These are phyloP conservation scores for Blastomyces emzantsi DNA, from an alignment of 2,329 filamentous ascomycete genomes.

Conservation along the genomic window DNA sequence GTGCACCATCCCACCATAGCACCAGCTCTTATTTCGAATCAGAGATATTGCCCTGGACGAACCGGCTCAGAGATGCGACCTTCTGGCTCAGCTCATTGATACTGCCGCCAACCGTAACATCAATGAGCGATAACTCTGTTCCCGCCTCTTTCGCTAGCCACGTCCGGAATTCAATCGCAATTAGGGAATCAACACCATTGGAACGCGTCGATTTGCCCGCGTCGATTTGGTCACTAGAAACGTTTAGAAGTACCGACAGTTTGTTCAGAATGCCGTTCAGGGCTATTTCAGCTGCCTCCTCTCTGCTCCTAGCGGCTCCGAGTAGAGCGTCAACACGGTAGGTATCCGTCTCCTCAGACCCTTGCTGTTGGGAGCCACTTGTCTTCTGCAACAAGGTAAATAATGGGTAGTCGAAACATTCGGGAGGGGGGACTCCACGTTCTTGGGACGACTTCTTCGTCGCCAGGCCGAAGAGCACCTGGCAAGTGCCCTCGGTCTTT, in stretches of 20 bases:
- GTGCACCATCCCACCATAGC: too few relatives aligned
- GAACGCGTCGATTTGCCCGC: slow-evolving; percentile 18
- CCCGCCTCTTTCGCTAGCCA: slow-evolving; percentile 25
- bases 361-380: slow-evolving; percentile 10
- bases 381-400: slow-evolving; percentile 17
- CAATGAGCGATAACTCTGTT: slow-evolving; percentile 18
- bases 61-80: slow-evolving; percentile 17
- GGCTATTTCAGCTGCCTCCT: slow-evolving; percentile 17
- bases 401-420: slow-evolving; percentile 22
- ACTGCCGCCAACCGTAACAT: slow-evolving; percentile 16
- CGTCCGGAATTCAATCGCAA: slow-evolving; percentile 26
- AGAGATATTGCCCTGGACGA: slow-evolving; percentile 13
- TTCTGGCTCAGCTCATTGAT: slow-evolving; percentile 17
- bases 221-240: slow-evolving; percentile 23
- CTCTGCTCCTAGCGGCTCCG: slow-evolving; percentile 12
- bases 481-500: slow-evolving; percentile 13
- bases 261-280: slow-evolving; percentile 16
- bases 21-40: background rate
- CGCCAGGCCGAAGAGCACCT: slow-evolving; percentile 17
- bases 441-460: slow-evolving; percentile 15
- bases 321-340: slow-evolving; percentile 13
- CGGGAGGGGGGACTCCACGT: slow-evolving; percentile 15
- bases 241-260: slow-evolving; percentile 18
- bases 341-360: slow-evolving; percentile 9
- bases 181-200: slow-evolving; percentile 23